phyloP scores from a whole-genome alignment of 2,329 filamentous ascomycete genomes.

The Pyrenophora graminea region DNA sequence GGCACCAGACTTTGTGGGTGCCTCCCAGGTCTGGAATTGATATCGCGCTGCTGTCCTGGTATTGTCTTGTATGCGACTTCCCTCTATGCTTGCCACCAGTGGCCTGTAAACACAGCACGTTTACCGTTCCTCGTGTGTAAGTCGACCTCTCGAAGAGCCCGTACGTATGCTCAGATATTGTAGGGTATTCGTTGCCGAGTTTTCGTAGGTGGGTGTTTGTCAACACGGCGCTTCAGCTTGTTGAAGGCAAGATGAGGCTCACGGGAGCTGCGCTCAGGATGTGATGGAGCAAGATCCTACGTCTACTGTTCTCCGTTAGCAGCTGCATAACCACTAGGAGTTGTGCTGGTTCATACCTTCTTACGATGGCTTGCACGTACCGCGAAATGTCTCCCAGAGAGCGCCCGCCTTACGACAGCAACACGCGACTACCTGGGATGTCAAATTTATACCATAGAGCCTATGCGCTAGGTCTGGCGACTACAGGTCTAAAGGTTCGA shows the following conservation, averaged over 20 bases:
- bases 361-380: conserved; percentile 2
- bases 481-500: background rate
- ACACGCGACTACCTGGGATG: background rate
- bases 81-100: conserved; percentile 5
- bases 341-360: conserved; percentile 8
- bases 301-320: conserved; percentile 7
- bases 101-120: background rate
- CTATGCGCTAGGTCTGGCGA: conserved; percentile 14
- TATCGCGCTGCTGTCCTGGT: conserved; percentile 21
- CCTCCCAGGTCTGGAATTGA: conserved; percentile 12
- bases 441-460: background rate
- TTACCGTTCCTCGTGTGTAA: background rate
- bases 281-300: background rate
- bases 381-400: conserved; percentile 4
- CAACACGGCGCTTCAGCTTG: background rate
- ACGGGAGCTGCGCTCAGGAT: background rate
- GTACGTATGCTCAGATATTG: conserved; percentile 1
- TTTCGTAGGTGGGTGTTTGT: background rate
- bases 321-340: background rate
- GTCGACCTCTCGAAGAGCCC: background rate
- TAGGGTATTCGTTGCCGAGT: background rate
- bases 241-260: background rate
- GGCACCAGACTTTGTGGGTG: conserved; percentile 17
- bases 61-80: conserved; percentile 12
- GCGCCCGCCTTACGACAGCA: conserved; percentile 8